phyloP scores from a whole-genome alignment of 805 yeast species.

The Isabelozyma gotoi region DNA sequence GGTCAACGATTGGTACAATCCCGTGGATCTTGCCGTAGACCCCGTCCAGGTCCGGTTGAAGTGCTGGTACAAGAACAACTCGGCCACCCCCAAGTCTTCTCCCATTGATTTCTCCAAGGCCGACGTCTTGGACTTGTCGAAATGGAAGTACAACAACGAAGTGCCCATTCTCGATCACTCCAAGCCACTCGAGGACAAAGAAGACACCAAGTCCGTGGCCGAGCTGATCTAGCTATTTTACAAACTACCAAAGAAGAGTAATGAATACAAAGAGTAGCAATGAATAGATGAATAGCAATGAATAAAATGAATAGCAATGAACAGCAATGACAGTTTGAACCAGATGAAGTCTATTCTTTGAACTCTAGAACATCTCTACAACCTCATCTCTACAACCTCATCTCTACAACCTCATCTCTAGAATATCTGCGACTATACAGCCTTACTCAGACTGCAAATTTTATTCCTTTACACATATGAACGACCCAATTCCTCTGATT shows the following conservation, averaged over 20 bases:
- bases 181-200: conserved; percentile 2
- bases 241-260: no score
- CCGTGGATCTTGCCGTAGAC: conserved; percentile 11
- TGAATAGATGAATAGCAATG: no score
- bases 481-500: conserved; percentile 63
- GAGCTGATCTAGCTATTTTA: conserved; percentile 1
- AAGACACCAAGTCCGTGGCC: background rate
- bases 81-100: conserved; percentile 4
- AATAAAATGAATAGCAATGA: no score
- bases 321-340: no score
- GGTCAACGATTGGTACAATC: conserved; percentile 41
- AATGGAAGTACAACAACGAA: conserved; percentile 30
- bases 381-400: background rate
- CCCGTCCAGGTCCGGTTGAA: conserved; percentile 19
- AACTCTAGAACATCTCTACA: background rate
- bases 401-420: background rate
- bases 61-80: conserved; percentile 35
- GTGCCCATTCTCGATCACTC: conserved; percentile 50
- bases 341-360: no score
- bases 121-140: conserved; percentile 47
- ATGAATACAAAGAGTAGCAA: no score
- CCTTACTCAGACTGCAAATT: no score
- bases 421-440: no score
- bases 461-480: conserved; percentile 47
- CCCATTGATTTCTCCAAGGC: conserved; percentile 12